Evolutionary conservation across 2,329 filamentous ascomycete species (phyloP).

Genomic region (Pseudogymnoascus sp.): DNA sequence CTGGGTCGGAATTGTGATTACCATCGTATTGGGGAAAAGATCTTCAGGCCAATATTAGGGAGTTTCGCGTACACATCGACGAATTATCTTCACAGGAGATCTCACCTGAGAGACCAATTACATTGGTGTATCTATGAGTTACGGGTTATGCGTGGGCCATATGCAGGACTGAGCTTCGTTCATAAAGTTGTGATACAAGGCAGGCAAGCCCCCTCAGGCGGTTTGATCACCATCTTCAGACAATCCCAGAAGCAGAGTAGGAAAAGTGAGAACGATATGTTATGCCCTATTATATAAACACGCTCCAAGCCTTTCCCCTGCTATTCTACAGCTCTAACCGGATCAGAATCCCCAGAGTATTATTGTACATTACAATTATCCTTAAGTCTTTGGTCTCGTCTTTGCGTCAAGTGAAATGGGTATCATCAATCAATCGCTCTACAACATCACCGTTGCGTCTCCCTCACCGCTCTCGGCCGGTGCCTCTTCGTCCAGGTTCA

Average conservation of each 20-base stretch:
- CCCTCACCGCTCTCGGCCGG: neutral
- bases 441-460: conserved; percentile 3
- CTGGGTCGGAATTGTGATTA: neutral
- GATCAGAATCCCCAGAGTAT: conserved; percentile 9
- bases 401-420: conserved; percentile 8
- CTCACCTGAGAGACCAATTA: neutral
- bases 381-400: conserved; percentile 9
- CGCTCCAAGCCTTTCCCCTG: neutral
- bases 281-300: conserved; percentile 9
- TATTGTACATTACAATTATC: conserved; percentile 9
- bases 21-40: neutral
- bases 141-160: neutral
- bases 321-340: conserved; percentile 6
- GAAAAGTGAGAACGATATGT: neutral
- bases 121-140: neutral
- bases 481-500: neutral
- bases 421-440: conserved; percentile 9
- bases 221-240: conserved; percentile 5
- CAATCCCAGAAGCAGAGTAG: neutral
- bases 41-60: neutral
- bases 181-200: neutral
- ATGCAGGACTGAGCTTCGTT: neutral
- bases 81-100: neutral
- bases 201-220: neutral
- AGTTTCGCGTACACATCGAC: neutral